phyloP scores from a whole-genome alignment of 495 filamentous ascomycete species.

The Penicillium angulare region DNA sequence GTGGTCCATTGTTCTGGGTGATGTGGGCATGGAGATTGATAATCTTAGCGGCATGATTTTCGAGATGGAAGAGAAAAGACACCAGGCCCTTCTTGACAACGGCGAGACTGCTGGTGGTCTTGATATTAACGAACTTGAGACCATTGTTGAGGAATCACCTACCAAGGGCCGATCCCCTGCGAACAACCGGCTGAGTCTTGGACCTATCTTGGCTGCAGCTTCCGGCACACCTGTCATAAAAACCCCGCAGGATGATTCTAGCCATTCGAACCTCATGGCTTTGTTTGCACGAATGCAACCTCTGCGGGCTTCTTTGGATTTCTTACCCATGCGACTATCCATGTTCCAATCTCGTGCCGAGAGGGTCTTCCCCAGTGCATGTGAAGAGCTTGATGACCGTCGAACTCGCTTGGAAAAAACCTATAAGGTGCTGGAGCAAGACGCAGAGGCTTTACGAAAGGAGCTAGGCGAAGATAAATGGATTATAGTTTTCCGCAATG shows the following conservation, averaged over 20 bases:
- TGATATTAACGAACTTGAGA: slow-evolving; percentile 88
- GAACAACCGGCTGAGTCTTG: slow-evolving; percentile 67
- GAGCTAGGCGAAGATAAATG: slow-evolving; percentile 94
- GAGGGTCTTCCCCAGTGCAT: slow-evolving; percentile 78
- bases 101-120: slow-evolving; percentile 56
- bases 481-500: slow-evolving; percentile 91
- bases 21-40: slow-evolving; percentile 89
- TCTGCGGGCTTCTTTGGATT: slow-evolving; percentile 86
- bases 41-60: slow-evolving; percentile 79
- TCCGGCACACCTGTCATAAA: slow-evolving; percentile 57
- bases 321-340: slow-evolving; percentile 91
- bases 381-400: slow-evolving; percentile 78
- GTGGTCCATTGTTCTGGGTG: slow-evolving; percentile 88
- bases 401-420: slow-evolving; percentile 67
- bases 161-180: slow-evolving; percentile 44
- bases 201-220: slow-evolving; percentile 52
- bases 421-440: slow-evolving; percentile 79
- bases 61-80: slow-evolving; percentile 93
- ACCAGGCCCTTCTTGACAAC: slow-evolving; percentile 61
- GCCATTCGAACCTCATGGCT: slow-evolving; percentile 71
- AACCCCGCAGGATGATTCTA: slow-evolving; percentile 71
- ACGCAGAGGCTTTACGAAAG: slow-evolving; percentile 80
- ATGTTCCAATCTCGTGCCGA: slow-evolving; percentile 78
- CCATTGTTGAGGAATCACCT: slow-evolving; percentile 87
- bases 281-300: slow-evolving; percentile 95